Conservation (phyloP, 179 eudicot genomes). For the Drosera spatulata region DNA sequence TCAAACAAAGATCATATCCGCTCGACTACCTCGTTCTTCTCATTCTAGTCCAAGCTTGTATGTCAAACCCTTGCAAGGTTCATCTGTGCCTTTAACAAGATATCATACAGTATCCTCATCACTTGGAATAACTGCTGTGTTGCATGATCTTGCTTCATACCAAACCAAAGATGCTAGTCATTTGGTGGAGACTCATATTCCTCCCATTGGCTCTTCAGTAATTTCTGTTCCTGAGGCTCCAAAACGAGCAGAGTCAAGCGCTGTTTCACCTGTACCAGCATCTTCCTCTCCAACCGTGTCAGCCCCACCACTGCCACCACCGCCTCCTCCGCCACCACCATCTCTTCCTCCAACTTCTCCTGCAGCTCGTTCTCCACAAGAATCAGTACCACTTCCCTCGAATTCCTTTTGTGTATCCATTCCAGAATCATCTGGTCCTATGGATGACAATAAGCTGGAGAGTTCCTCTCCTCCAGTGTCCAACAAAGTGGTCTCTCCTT, state of each 20-base stretch:
- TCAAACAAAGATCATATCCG: slow-evolving; percentile 39
- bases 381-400: neutral
- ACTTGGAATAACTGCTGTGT: slow-evolving; percentile 66
- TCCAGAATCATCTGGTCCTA: neutral
- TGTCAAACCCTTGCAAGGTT: slow-evolving; percentile 37
- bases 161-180: slow-evolving; percentile 16
- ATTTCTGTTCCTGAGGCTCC: slow-evolving; percentile 16
- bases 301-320: slow-evolving; percentile 8
- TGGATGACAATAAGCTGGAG: neutral
- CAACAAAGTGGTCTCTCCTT: neutral
- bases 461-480: neutral
- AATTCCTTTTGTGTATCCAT: no score
- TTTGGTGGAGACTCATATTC: slow-evolving; percentile 15
- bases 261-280: slow-evolving; percentile 12
- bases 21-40: slow-evolving; percentile 36
- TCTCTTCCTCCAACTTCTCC: slow-evolving; percentile 11
- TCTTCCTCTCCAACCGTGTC: neutral
- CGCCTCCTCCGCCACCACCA: slow-evolving; percentile 17
- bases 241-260: slow-evolving; percentile 12
- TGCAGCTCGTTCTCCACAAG: neutral
- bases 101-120: slow-evolving; percentile 49
- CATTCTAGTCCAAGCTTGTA: slow-evolving; percentile 30
- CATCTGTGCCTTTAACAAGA: slow-evolving; percentile 41
- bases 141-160: slow-evolving; percentile 43
- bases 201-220: slow-evolving; percentile 17